Evolutionary conservation across 352 stramenopile species (phyloP).

Genomic region (Phytophthora podocarpi): DNA sequence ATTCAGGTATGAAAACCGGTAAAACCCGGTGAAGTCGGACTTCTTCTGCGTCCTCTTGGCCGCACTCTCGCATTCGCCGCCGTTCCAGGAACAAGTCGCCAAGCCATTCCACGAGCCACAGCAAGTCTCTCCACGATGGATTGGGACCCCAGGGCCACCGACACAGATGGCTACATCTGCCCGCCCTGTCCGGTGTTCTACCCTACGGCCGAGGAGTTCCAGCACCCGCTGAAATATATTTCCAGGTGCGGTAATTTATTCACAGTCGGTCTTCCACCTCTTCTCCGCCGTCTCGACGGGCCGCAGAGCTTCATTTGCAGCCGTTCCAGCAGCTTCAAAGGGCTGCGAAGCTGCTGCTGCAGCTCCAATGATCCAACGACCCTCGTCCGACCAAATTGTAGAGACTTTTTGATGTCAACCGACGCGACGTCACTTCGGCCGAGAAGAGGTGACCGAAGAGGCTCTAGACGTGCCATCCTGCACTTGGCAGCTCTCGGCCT

Average conservation of each 20-base stretch:
- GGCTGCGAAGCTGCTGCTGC: neutral
- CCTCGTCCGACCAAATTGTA: conserved; percentile 1
- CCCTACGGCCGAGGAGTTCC: conserved; percentile 88
- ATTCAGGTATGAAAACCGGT: neutral
- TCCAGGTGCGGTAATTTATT: conserved; percentile 79
- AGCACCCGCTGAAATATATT: conserved; percentile 94
- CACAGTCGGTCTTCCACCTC: neutral
- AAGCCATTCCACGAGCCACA: neutral
- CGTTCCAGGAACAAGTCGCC: conserved; percentile 7
- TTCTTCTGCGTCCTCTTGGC: conserved; percentile 8
- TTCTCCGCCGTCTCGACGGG: neutral
- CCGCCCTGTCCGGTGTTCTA: conserved; percentile 87
- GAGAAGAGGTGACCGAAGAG: conserved; percentile 5
- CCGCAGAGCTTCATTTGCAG: neutral
- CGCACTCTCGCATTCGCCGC: conserved; percentile 30
- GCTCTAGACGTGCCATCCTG: neutral
- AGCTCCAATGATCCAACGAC: neutral
- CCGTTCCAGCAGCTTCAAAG: neutral
- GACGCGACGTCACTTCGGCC: conserved; percentile 10
- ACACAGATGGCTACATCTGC: conserved; percentile 81
- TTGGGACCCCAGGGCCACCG: conserved; percentile 61
- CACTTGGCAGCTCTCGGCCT: neutral
- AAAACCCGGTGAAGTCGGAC: conserved; percentile 1
- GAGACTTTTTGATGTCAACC: conserved; percentile 17
- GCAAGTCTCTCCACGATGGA: conserved; percentile 47